Evolutionary conservation across 305 asterid species (phyloP).

Genomic region (Fraxinus angustifolia): DNA sequence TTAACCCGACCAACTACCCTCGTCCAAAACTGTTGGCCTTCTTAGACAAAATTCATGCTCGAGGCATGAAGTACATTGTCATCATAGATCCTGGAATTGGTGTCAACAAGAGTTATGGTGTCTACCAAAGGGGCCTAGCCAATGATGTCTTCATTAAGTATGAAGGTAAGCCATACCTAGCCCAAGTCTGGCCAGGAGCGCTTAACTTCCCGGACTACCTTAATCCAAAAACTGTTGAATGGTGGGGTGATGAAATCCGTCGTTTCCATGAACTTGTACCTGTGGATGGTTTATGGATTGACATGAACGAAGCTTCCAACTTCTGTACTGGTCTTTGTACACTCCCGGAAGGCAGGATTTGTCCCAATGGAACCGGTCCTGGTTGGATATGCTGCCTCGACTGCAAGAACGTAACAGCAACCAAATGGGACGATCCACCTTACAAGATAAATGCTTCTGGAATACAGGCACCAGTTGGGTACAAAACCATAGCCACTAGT

Average conservation of each 20-base stretch:
- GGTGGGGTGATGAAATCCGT: constrained; percentile 8
- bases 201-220: constrained; percentile 1
- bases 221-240: neutral
- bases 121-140: constrained; percentile 3
- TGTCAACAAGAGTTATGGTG: constrained; percentile 1
- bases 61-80: constrained; percentile 5
- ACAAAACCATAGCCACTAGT: constrained; percentile 9
- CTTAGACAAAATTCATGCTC: constrained; percentile 1
- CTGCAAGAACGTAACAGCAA: neutral
- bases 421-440: constrained; percentile 1
- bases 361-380: neutral
- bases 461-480: constrained; percentile 1
- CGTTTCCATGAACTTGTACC: constrained; percentile 1
- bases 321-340: constrained; percentile 1
- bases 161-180: neutral
- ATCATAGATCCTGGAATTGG: neutral
- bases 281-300: constrained; percentile 5
- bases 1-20: neutral
- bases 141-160: neutral
- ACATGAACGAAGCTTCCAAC: constrained; percentile 2
- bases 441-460: constrained; percentile 1
- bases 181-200: constrained; percentile 7
- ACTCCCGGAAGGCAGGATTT: neutral
- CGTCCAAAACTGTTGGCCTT: neutral
- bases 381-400: constrained; percentile 4